Evolutionary conservation across 208 protist species (phyloP).

Genomic region (Tetramitus jugosus): DNA sequence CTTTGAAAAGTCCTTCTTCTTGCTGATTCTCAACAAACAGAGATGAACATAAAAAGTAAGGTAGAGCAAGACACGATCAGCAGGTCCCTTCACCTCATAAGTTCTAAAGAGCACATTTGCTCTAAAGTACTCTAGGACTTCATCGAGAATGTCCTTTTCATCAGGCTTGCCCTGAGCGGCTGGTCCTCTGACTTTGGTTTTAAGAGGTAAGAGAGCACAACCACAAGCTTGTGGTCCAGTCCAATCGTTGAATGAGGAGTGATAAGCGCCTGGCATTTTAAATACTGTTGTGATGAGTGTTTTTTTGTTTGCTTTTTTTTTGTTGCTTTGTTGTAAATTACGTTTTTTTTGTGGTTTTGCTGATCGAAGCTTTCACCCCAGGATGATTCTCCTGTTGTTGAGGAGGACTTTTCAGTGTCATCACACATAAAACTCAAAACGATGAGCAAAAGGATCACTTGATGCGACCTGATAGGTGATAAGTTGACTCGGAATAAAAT

Average conservation of each 20-base stretch:
- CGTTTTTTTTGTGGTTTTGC: too few species aligned
- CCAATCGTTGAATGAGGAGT: neutral
- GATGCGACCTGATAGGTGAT: too few species aligned
- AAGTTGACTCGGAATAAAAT: too few species aligned
- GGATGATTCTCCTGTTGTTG: too few species aligned
- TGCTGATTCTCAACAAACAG: constrained; percentile 51
- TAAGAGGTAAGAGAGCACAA: constrained; percentile 17
- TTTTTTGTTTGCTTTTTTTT: too few species aligned
- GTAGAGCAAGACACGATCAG: constrained; percentile 73
- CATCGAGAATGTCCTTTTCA: constrained; percentile 67
- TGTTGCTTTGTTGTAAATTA: too few species aligned
- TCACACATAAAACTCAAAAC: too few species aligned
- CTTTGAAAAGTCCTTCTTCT: constrained; percentile 26
- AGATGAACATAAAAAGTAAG: constrained; percentile 74
- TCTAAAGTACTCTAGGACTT: constrained; percentile 72
- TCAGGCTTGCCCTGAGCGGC: constrained; percentile 15
- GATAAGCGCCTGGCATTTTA: too few species aligned
- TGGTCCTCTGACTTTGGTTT: constrained; percentile 19
- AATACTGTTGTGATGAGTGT: too few species aligned
- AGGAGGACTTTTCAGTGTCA: too few species aligned
- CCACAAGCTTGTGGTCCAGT: neutral
- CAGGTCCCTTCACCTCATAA: constrained; percentile 69
- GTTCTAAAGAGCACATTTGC: constrained; percentile 77
- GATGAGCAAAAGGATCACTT: too few species aligned
- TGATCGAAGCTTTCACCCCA: too few species aligned